These are phyloP conservation scores for Dendrobium officinale DNA, from an alignment of 106 monocot genomes.

Conservation along the genomic window DNA sequence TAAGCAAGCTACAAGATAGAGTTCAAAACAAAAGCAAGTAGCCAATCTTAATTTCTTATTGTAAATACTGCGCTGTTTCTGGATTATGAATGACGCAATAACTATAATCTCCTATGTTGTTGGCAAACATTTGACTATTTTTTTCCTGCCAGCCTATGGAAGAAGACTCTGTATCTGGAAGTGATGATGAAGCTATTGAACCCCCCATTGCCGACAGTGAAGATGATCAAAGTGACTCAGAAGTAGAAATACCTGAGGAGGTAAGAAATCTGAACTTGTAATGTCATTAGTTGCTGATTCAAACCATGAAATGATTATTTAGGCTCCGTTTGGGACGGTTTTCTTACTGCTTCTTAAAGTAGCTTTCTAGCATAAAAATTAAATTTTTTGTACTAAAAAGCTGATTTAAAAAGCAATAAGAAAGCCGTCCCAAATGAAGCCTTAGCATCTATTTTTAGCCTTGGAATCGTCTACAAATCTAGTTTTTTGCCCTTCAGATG, in stretches of 20 bases:
- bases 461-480: not conserved
- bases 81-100: not conserved
- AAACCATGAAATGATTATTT: not conserved
- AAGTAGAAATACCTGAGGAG: conserved; percentile 41
- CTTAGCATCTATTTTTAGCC: not conserved
- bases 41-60: too few relatives aligned
- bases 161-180: conserved; percentile 46
- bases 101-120: not conserved
- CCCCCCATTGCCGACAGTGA: conserved; percentile 33
- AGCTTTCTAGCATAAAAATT: too few relatives aligned
- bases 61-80: not conserved
- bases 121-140: not conserved
- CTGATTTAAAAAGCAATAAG: too few relatives aligned
- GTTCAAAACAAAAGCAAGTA: too few relatives aligned
- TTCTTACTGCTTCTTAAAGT: too few relatives aligned
- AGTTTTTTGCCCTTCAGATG: conserved; percentile 3
- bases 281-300: not conserved
- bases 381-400: too few relatives aligned
- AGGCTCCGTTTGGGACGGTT: too few relatives aligned
- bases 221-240: conserved; percentile 56
- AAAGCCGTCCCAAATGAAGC: too few relatives aligned
- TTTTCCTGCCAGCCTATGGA: conserved; percentile 30
- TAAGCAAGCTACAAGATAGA: too few relatives aligned
- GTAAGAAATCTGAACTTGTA: conserved; percentile 22
- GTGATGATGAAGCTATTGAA: conserved; percentile 56